Base-by-base conservation (phyloP, 176 grass and related monocot genomes). In the Poa pratensis region DNA sequence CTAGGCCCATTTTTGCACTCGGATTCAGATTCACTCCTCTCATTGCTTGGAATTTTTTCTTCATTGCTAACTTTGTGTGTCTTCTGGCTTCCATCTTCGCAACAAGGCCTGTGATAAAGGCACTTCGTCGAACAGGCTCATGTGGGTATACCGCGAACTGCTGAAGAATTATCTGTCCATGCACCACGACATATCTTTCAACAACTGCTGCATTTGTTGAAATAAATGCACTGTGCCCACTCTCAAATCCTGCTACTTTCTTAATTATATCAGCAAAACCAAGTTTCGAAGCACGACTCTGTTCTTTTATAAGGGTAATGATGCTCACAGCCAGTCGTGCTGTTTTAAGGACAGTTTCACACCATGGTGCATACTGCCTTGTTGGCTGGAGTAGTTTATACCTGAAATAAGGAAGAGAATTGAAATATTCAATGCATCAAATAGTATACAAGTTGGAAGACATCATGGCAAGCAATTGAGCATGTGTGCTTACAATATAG, bases 111-210 rank as follows among this genome's bases (percentile, higher is more conserved):
- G 35, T 90, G 63, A 88, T 62, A 78, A 97, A 97, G 46, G 89
- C 84, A 88, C 85, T 84, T 6, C 85, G 69, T 32, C 42, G 69
- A 65, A 97, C 90, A 75, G 20, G 82, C 39, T 76, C 35, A 63
- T 93, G 82, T 55, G 94, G 89, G 77, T 90, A 94, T 64, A 82
- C 81, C 68, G 91, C 87, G 76, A 94, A 94, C 39, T 92, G 85
- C 70, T 94, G 94, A 62, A 97, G 82, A 74, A 97, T 88, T 55
- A 97, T 97, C 27, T 94, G 89, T 39, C 91, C 91, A 78, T 97
- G 94, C n/a, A 94, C 91, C 40, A 97, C 85, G 81, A 90, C 67
- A 48, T 92, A 94, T 74, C 82, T 85, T 78, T 94, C 89, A 53
- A 97, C 89, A 23, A 75, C 28, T 57, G 40, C 14, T 37, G 63